Evolutionary conservation across 805 yeast species (phyloP), one percentile per base, ranked within the genome.

Genomic region (Metschnikowia colocasiae): DNA sequence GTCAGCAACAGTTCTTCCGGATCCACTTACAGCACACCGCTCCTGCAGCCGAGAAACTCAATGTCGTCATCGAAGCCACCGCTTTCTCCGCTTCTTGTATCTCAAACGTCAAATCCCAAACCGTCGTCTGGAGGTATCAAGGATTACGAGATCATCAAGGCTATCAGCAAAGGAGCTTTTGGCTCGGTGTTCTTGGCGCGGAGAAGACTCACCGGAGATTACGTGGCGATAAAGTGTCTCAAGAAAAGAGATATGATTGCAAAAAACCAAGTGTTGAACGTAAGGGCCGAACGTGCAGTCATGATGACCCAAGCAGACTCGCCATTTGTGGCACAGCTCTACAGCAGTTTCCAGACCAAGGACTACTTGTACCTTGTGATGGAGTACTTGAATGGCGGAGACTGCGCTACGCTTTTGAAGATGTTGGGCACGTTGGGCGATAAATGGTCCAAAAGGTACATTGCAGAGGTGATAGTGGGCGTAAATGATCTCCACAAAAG

Each of bases 301-400:
- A 84, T 94, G 90, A 94, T 94, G 95, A 83, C 95, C 2, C 98
- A 94, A 61, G 80, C 95, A 2, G 92, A 90, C 52, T 85, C 92
- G 32, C 95, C 96, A 0, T 89, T 85, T 61, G 97, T 94, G 50
- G 98, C 96, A 1, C 90, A 85, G 59, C 71, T 94, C 26, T 87
- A 82, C 59, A 87, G 86, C 43, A 85, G 95, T 29, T 94, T 94
- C 64, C 99, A 94, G 67, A 87, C 88, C 50, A 79, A 80, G 42
- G 95, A 89, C 51, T 90, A 85, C 61, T 70, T 94, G 15, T 94
- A 87, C 59, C 72, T 94, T 55, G 99, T 94, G 2, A 92, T 95
- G 98, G 99, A 94, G 63, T 94, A 89, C 60, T 70, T 94, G 33
- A 88, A 86, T 55, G 99, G 99, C 36, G 99, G 99, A 29, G 99